A percentile compares a stretch with the other conserved stretches of the same genome.
Evolutionary conservation across 768 basidiomycete species (phyloP).

Genomic region (Mycena indigotica): DNA sequence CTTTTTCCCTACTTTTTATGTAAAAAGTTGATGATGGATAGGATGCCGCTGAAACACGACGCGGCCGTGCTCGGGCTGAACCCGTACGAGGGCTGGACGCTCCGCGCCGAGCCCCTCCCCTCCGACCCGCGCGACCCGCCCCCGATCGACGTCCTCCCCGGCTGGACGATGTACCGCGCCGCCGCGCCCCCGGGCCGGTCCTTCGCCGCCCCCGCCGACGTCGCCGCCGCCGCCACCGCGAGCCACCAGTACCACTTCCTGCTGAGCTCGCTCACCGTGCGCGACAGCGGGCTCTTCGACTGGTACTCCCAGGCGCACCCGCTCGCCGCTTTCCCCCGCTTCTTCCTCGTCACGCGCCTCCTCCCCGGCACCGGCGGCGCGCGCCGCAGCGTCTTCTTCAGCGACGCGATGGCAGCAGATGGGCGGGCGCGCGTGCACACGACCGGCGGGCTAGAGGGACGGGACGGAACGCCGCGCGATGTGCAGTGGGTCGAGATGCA

Average conservation of each 20-base stretch:
- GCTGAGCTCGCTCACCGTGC: conserved; percentile 18
- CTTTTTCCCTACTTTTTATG: background rate
- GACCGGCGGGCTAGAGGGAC: conserved; percentile 47
- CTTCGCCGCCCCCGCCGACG: conserved; percentile 2
- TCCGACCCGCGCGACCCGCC: conserved; percentile 18
- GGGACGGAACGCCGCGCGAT: conserved; percentile 11
- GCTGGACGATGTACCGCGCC: conserved; percentile 21
- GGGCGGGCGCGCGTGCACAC: conserved; percentile 47
- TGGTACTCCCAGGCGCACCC: conserved; percentile 21
- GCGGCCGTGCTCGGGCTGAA: conserved; percentile 22
- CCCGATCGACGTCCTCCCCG: conserved; percentile 20
- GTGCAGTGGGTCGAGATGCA: conserved; percentile 19
- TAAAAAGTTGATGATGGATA: background rate
- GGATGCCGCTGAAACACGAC: conserved; percentile 18
- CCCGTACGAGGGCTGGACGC: conserved; percentile 19
- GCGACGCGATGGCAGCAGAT: conserved; percentile 19
- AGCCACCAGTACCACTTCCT: conserved; percentile 22
- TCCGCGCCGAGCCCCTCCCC: conserved; percentile 17
- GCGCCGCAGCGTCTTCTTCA: conserved; percentile 19
- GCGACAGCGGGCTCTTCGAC: conserved; percentile 23
- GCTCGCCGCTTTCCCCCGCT: conserved; percentile 21
- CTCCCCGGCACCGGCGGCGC: conserved; percentile 23
- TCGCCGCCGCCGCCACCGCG: conserved; percentile 6
- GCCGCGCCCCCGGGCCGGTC: conserved; percentile 3
- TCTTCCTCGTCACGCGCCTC: conserved; percentile 21